Percentiles rank a stretch among this genome's conserved stretches.
Conservation (phyloP, 331 rosid genomes). For the Erythrophleum ivorense region DNA sequence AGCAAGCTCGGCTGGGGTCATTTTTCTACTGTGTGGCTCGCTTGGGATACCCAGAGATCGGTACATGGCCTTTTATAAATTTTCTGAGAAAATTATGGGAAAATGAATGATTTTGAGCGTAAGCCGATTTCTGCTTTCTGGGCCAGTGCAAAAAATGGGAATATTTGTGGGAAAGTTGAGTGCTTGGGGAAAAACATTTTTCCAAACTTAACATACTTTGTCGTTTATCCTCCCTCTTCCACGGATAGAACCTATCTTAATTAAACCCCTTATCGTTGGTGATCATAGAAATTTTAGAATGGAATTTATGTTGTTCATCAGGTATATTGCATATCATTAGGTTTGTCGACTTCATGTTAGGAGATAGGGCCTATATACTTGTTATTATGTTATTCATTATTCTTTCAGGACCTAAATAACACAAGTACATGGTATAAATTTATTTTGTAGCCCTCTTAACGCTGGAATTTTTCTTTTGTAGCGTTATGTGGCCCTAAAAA, state of each 20-base stretch:
- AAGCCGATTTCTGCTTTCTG: neutral
- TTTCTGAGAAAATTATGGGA: neutral
- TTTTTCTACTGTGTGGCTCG: slow-evolving; percentile 78
- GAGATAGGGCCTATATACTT: neutral
- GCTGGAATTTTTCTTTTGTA: slow-evolving; percentile 37
- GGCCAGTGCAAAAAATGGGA: neutral
- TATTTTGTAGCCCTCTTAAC: slow-evolving; percentile 23
- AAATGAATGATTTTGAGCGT: neutral
- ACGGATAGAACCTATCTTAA: neutral
- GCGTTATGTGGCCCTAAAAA: slow-evolving; percentile 62
- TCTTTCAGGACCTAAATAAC: slow-evolving; percentile 7
- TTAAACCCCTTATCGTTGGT: neutral
- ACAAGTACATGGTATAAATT: neutral
- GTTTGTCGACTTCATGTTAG: neutral
- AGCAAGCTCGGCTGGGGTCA: slow-evolving; percentile 84
- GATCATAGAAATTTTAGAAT: neutral
- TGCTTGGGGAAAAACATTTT: neutral
- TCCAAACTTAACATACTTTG: neutral
- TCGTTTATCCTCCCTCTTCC: neutral
- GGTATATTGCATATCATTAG: neutral
- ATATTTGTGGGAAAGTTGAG: neutral
- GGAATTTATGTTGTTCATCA: neutral
- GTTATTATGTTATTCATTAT: neutral
- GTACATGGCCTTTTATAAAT: slow-evolving; percentile 35
- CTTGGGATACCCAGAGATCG: slow-evolving; percentile 61